Percentiles rank a stretch among this genome's conserved stretches.
These are phyloP conservation scores for Rhodotorula babjevae DNA, from an alignment of 768 basidiomycete genomes.

Conservation along the genomic window DNA sequence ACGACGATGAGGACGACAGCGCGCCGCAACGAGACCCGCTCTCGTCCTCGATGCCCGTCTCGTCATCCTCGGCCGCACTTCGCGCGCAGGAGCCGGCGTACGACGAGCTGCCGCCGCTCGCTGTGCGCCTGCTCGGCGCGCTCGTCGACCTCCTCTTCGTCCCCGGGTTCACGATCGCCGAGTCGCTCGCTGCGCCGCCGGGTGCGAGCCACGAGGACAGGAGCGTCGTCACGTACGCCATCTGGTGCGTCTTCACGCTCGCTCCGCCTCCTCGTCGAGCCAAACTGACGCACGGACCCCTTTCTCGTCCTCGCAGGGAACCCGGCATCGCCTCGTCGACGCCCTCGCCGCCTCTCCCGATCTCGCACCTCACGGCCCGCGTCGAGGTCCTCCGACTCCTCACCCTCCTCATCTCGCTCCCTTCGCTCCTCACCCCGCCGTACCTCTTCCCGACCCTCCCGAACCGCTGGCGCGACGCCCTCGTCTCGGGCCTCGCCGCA, in stretches of 20 bases:
- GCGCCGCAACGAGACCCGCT: background rate
- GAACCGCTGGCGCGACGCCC: slow-evolving; percentile 47
- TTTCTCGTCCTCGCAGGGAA: slow-evolving; percentile 60
- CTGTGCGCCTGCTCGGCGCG: slow-evolving; percentile 71
- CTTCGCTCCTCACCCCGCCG: slow-evolving; percentile 58
- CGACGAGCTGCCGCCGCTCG: slow-evolving; percentile 64
- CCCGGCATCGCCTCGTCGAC: slow-evolving; percentile 86
- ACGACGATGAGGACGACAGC: slow-evolving; percentile 59
- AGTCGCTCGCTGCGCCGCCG: slow-evolving; percentile 47
- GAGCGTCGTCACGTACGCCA: slow-evolving; percentile 77
- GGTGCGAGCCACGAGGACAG: slow-evolving; percentile 62
- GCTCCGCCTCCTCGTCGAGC: background rate
- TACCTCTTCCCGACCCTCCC: slow-evolving; percentile 64
- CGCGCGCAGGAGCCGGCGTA: slow-evolving; percentile 45
- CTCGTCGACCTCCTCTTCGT: slow-evolving; percentile 85
- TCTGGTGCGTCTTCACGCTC: slow-evolving; percentile 61
- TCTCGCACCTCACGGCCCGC: slow-evolving; percentile 71
- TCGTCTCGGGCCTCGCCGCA: slow-evolving; percentile 39
- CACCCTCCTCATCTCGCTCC: slow-evolving; percentile 71
- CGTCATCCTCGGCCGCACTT: slow-evolving; percentile 32
- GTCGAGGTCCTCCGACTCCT: slow-evolving; percentile 84
- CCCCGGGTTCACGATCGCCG: slow-evolving; percentile 86
- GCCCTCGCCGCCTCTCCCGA: slow-evolving; percentile 67
- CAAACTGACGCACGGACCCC: slow-evolving; percentile 10
- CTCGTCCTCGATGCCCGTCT: background rate